Evolutionary conservation across 768 basidiomycete genomes (phyloP), one percentile per base, ranked within the genome.

Genomic region (Asterophora lycoperdoides): DNA sequence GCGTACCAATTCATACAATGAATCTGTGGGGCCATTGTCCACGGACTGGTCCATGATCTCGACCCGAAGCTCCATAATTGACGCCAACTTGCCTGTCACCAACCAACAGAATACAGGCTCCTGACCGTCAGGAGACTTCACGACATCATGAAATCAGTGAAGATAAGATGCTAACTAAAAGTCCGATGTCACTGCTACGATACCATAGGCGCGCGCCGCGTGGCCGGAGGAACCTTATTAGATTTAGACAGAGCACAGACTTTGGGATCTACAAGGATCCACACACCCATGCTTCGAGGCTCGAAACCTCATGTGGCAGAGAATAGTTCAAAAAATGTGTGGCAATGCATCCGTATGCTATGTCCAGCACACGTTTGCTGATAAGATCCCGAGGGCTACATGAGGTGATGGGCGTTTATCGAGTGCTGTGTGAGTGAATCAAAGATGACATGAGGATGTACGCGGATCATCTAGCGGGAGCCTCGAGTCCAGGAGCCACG

Each of bases 371-470:
- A 14, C 33, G 18, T 11, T 11, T 20, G 44, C 30, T 29, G 30
- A 44, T 33, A 29, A 34, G 30, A 23, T n/a, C 13, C 30, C 44
- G 18, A 30, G 33, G 11, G 42, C 29, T 13, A 34, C n/a, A 37
- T 46, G 45, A 46, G 36, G 20, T 36, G 26, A 20, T 30, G n/a
- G 26, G n/a, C 30, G 37, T 38, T 30, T 15, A 29, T 19, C 37
- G 9, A 39, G 29, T 3, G 23, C 23, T 23, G 23, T 23, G 39
- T 9, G 37, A 13, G 37, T 19, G 44, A 28, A 14, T 37, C 34
- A 36, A 14, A 41, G 11, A 48, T 41, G 28, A 20, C 39, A 41
- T 33, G 47, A 48, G 47, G 47, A 26, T 48, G 7, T 40, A 34
- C 20, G 47, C 47, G 40, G 47, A 48, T 41, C 40, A 41, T 26